Evolutionary conservation across 2,329 filamentous ascomycete species (phyloP), one percentile per base, ranked within the genome.

Genomic region (Fusarium marasasianum): DNA sequence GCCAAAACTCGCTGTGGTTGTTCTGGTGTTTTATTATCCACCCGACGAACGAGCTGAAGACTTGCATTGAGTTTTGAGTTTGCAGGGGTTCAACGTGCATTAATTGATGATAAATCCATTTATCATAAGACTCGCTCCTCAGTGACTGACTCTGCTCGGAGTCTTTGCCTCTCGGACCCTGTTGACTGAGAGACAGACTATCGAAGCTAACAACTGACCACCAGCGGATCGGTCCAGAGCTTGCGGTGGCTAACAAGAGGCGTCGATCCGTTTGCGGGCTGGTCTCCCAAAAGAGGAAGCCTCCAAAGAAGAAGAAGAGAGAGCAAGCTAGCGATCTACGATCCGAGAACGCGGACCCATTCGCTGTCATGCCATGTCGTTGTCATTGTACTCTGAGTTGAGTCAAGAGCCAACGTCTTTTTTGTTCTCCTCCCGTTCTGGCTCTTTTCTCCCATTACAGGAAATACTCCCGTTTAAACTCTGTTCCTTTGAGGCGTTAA

Each of bases 211-310:
- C 59, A 59, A 51, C 20, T 63, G 26, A 54, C 53, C 54, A 66
- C 40, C 59, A 66, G 40, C 48, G 43, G 66, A 71, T 71, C 69
- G 64, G 71, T 74, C 64, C 56, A 76, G 74, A 75, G 74, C 72
- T 33, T 53, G 43, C 54, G 54, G 68, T 74, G 72, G 68, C 72
- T 51, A 53, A 35, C 44, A 47, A 41, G 41, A 71, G 71, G 66
- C 71, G 58, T 56, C 50, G 63, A 74, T 73, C 50, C 66, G 58
- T 47, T 51, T 53, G 44, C n/a, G 53, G 69, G 65, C 65, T 61
- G 29, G 41, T 5, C 43, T 7, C 50, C 69, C 43, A 71, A 58
- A 70, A 47, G 66, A 70, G 59, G 43, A 59, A 59, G 43, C 44
- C n/a, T 37, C 38, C 31, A 65, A 50, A 38, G 41, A 38, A 20